These are phyloP conservation scores for Candida smagusa DNA, from an alignment of 1,139 yeast species.

Conservation along the genomic window DNA sequence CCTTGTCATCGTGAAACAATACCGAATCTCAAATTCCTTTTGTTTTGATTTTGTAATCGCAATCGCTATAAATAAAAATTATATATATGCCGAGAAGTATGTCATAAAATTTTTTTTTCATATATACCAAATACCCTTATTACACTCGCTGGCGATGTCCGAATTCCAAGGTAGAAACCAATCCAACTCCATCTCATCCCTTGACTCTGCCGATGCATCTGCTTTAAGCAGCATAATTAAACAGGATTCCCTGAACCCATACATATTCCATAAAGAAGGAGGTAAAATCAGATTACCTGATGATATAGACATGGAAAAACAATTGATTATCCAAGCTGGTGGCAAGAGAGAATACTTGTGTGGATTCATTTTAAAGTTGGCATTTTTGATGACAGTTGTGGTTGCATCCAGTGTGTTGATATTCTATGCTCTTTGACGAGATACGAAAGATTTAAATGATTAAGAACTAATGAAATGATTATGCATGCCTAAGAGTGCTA, in stretches of 20 bases:
- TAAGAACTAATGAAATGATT: not conserved
- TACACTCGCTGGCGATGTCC: constrained; percentile 9
- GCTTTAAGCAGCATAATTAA: constrained; percentile 12
- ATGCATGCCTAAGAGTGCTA: not conserved
- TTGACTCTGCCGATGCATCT: constrained; percentile 11
- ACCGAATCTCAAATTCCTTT: not conserved
- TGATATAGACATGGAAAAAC: constrained; percentile 36
- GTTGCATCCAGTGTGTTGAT: constrained; percentile 35
- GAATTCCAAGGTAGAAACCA: constrained; percentile 12
- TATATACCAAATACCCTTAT: constrained; percentile 25
- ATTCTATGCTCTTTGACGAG: constrained; percentile 32
- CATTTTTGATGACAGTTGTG: constrained; percentile 28
- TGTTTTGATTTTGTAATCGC: not conserved
- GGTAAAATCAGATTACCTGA: constrained; percentile 22
- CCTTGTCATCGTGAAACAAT: not conserved
- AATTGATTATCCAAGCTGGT: constrained; percentile 38
- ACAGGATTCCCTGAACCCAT: constrained; percentile 11
- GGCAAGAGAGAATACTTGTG: constrained; percentile 35
- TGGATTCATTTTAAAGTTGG: constrained; percentile 30
- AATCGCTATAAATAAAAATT: not conserved
- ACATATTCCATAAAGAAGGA: constrained; percentile 5
- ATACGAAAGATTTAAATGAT: not conserved
- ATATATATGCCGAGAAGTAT: not conserved
- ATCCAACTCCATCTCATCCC: constrained; percentile 17
- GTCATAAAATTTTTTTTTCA: constrained; percentile 3